phyloP scores from a whole-genome alignment of 352 stramenopile genomes.

The Globisporangium spinosum region DNA sequence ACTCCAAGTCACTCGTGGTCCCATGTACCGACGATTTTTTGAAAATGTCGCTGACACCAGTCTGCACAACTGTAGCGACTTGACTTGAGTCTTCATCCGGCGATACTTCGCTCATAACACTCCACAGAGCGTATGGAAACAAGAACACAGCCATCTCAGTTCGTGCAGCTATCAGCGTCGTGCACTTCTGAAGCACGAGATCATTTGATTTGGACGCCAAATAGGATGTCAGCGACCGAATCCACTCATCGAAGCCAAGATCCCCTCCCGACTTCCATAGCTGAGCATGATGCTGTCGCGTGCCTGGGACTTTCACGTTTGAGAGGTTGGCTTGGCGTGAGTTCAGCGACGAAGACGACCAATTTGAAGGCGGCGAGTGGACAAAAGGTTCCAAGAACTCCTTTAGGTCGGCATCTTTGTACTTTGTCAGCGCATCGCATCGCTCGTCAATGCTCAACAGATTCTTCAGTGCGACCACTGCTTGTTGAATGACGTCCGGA shows the following conservation, averaged over 20 bases:
- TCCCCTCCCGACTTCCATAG: slow-evolving; percentile 39
- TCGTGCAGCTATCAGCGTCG: slow-evolving; percentile 32
- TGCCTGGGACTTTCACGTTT: slow-evolving; percentile 12
- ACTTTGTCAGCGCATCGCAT: slow-evolving; percentile 31
- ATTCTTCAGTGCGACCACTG: slow-evolving; percentile 43
- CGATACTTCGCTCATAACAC: slow-evolving; percentile 18
- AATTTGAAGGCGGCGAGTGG: slow-evolving; percentile 44
- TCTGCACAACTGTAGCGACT: slow-evolving; percentile 29
- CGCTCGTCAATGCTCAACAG: slow-evolving; percentile 44
- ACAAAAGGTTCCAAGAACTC: slow-evolving; percentile 54
- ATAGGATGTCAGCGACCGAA: slow-evolving; percentile 45
- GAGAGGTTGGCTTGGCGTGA: slow-evolving; percentile 1
- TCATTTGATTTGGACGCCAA: slow-evolving; percentile 39
- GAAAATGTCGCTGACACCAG: slow-evolving; percentile 43
- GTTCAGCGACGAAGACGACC: slow-evolving; percentile 31
- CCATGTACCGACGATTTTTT: background rate
- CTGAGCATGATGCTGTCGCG: slow-evolving; percentile 21
- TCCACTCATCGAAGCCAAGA: slow-evolving; percentile 53
- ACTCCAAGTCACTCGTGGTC: background rate
- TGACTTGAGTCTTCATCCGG: slow-evolving; percentile 8
- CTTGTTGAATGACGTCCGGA: slow-evolving; percentile 38
- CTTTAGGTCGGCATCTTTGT: slow-evolving; percentile 62
- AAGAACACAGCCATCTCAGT: slow-evolving; percentile 69
- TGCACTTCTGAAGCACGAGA: slow-evolving; percentile 48
- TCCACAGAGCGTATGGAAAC: slow-evolving; percentile 66